Evolutionary conservation across 148 eudicot genomes (phyloP).

Genomic region (Nepenthes mirabilis): DNA sequence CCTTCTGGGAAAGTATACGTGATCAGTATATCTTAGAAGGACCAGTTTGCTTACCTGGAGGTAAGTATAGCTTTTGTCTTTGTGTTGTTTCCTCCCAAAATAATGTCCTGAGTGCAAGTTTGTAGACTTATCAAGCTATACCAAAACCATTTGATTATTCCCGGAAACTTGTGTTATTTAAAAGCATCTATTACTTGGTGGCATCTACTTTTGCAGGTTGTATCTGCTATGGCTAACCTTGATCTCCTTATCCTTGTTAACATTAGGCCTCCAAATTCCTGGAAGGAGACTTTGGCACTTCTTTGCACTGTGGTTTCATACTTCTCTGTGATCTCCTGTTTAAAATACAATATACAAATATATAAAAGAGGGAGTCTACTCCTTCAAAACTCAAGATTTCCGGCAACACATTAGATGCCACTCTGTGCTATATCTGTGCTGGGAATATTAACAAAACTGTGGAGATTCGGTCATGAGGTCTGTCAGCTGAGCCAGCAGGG

Average conservation of each 20-base stretch:
- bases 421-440: constrained; percentile 90
- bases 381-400: constrained; percentile 64
- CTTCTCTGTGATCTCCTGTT: constrained; percentile 71
- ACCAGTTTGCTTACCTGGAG: constrained; percentile 73
- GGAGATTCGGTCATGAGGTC: constrained; percentile 74
- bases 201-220: constrained; percentile 21
- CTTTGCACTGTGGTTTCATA: constrained; percentile 36
- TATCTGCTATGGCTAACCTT: constrained; percentile 50
- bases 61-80: constrained; percentile 15
- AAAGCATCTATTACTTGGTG: background rate
- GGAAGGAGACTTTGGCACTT: constrained; percentile 69
- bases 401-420: constrained; percentile 77
- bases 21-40: constrained; percentile 64
- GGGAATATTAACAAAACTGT: constrained; percentile 91
- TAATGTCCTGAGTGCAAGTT: background rate
- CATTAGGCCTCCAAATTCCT: constrained; percentile 45
- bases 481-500: constrained; percentile 49
- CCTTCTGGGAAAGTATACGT: constrained; percentile 83
- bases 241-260: constrained; percentile 46
- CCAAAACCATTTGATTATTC: background rate
- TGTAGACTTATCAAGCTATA: background rate
- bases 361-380: too few species aligned
- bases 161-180: background rate
- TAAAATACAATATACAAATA: too few species aligned
- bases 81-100: background rate